These are phyloP conservation scores for Torulaspora microellipsoides DNA, from an alignment of 805 yeast species.

Conservation along the genomic window DNA sequence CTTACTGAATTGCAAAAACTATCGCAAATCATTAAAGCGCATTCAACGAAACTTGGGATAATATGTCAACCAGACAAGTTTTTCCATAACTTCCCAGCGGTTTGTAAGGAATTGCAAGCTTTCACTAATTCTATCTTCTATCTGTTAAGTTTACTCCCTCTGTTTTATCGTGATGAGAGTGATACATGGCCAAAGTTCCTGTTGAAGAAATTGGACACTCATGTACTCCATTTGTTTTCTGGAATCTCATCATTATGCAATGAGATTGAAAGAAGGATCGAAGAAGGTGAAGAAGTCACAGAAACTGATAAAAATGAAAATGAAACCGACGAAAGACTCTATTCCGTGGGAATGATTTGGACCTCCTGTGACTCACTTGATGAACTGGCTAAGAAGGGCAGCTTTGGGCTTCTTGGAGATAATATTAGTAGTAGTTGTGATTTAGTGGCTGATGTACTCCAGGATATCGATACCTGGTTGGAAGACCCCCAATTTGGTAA, in stretches of 20 bases:
- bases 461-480: slow-evolving; percentile 66
- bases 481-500: slow-evolving; percentile 55
- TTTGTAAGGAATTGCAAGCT: slow-evolving; percentile 28
- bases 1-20: slow-evolving; percentile 53
- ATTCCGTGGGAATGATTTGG: slow-evolving; percentile 69
- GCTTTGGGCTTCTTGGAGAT: slow-evolving; percentile 47
- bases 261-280: slow-evolving; percentile 20
- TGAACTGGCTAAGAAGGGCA: slow-evolving; percentile 44
- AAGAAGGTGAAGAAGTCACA: background rate
- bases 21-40: slow-evolving; percentile 59
- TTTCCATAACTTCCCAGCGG: slow-evolving; percentile 21
- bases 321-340: slow-evolving; percentile 41
- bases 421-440: slow-evolving; percentile 36
- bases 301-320: slow-evolving; percentile 19
- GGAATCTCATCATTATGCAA: slow-evolving; percentile 21
- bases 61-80: slow-evolving; percentile 26
- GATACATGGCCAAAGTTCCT: slow-evolving; percentile 23
- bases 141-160: slow-evolving; percentile 26
- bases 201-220: slow-evolving; percentile 18
- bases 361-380: slow-evolving; percentile 51
- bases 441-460: slow-evolving; percentile 57
- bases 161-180: slow-evolving; percentile 23
- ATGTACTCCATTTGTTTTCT: slow-evolving; percentile 20
- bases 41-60: slow-evolving; percentile 60
- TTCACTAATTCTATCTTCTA: slow-evolving; percentile 28